phyloP scores from a whole-genome alignment of 192 early-diverging fungal species.

The Dissophora globulifera region DNA sequence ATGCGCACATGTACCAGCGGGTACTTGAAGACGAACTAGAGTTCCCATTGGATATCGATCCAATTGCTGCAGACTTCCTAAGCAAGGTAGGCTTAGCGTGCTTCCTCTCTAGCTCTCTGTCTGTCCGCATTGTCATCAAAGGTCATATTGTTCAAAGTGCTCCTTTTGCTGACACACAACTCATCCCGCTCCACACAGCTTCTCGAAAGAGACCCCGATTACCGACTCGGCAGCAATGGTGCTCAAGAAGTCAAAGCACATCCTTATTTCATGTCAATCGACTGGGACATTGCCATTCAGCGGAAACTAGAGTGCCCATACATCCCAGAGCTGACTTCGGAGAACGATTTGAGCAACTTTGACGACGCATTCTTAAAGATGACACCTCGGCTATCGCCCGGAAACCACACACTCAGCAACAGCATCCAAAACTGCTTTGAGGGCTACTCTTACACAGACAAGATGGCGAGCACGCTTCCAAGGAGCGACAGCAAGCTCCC shows the following conservation, averaged over 20 bases:
- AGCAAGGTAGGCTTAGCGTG: slow-evolving; percentile 44
- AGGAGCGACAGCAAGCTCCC: slow-evolving; percentile 41
- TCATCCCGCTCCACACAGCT: slow-evolving; percentile 31
- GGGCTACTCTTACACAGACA: slow-evolving; percentile 53
- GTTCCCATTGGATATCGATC: slow-evolving; percentile 60
- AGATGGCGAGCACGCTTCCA: slow-evolving; percentile 26
- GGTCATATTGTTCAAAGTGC: neutral
- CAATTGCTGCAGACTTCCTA: slow-evolving; percentile 58
- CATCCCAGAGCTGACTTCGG: slow-evolving; percentile 68
- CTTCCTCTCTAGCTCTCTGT: neutral
- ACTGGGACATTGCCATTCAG: slow-evolving; percentile 79
- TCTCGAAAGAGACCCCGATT: slow-evolving; percentile 63
- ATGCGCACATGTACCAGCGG: slow-evolving; percentile 66
- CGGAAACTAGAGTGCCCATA: slow-evolving; percentile 71
- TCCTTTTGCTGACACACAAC: neutral
- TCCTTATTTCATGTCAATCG: slow-evolving; percentile 74
- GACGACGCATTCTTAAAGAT: slow-evolving; percentile 65
- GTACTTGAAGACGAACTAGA: slow-evolving; percentile 64
- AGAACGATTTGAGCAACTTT: slow-evolving; percentile 66
- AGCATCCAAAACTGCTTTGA: slow-evolving; percentile 53
- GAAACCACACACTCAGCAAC: slow-evolving; percentile 41
- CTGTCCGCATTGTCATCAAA: neutral
- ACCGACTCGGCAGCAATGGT: slow-evolving; percentile 74
- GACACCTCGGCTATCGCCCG: slow-evolving; percentile 54
- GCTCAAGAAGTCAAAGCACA: slow-evolving; percentile 76